Base-by-base conservation (phyloP, 495 filamentous ascomycete genomes). In the Cenococcum geophilum region DNA sequence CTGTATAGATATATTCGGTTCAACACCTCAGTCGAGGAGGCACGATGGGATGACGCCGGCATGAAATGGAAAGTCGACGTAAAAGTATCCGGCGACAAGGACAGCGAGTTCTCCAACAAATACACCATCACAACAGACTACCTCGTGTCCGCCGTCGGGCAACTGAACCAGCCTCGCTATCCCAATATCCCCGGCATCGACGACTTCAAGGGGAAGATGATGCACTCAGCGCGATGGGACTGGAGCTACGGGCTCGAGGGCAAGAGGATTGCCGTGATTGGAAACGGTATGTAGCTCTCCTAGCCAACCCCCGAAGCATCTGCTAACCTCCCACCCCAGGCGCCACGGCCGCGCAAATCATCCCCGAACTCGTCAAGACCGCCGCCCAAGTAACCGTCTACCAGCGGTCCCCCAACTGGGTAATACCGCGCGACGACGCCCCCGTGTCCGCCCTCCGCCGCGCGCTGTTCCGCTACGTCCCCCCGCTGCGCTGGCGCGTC, bases 291-390 rank as follows among this genome's bases (percentile, higher is more conserved):
- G 57, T 27, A 54, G 3, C 22, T 12, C 57, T 20, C 42, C 59
- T 51, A 49, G 32, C 40, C 21, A 4, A 5, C 27, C 35, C 45
- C 12, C 45, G 9, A 8, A 5, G 20, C 20, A 10, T 20, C 45
- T 18, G 6, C 12, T 14, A 6, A 6, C 21, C 45, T 49, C 18
- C 21, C 45, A 8, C 21, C 45, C 45, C 45, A 4, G 84, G 86
- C 22, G 84, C 86, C 20, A 88, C 85, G 18, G 82, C 81, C 10
- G 85, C 82, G n/a, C 87, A 89, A 68, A 87, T 89, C 63, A 77
- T 86, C 22, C 85, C 87, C 14, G 80, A 79, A 48, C 74, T 89
- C 27, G 81, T 82, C 50, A 81, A 80, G 52, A 61, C 79, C 5
- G 78, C 79, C 48, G 70, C 78, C n/a, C 70, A 77, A 11, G 71